These are phyloP conservation scores for Brachypodium distachyon DNA, from an alignment of 202 grass and related monocot species.

Conservation along the genomic window DNA sequence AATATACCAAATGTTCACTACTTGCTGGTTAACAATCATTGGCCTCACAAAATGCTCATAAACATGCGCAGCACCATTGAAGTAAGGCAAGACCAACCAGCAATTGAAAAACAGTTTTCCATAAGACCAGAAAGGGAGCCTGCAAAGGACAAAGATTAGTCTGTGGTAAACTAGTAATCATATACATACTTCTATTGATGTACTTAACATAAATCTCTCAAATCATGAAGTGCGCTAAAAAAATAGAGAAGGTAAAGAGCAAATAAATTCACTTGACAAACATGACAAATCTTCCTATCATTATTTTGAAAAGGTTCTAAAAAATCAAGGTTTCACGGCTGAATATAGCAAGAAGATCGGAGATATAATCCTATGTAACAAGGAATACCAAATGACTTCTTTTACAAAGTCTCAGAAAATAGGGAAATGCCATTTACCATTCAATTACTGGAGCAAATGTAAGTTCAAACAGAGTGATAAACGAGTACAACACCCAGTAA, in stretches of 20 bases:
- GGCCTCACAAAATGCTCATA: slow-evolving; percentile 93
- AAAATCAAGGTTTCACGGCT: background rate
- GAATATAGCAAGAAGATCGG: background rate
- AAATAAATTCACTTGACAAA: background rate
- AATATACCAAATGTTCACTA: slow-evolving; percentile 73
- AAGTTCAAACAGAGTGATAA: slow-evolving; percentile 83
- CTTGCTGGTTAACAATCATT: slow-evolving; percentile 78
- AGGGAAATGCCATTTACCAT: slow-evolving; percentile 46
- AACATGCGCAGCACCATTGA: slow-evolving; percentile 87
- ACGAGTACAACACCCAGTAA: slow-evolving; percentile 88
- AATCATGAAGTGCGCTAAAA: background rate
- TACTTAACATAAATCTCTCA: background rate
- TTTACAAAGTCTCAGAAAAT: background rate
- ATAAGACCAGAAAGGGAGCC: slow-evolving; percentile 97
- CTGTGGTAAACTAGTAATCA: slow-evolving; percentile 7
- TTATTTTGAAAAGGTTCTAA: background rate
- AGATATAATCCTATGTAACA: background rate
- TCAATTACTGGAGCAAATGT: slow-evolving; percentile 58
- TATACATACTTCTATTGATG: background rate
- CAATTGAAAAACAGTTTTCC: slow-evolving; percentile 92
- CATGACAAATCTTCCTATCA: background rate
- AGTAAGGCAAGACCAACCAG: slow-evolving; percentile 90
- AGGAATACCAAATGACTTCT: background rate
- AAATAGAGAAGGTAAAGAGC: background rate
- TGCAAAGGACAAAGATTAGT: slow-evolving; percentile 34